These are phyloP conservation scores for Candida caryicola DNA, from an alignment of 805 yeast genomes.

Conservation along the genomic window DNA sequence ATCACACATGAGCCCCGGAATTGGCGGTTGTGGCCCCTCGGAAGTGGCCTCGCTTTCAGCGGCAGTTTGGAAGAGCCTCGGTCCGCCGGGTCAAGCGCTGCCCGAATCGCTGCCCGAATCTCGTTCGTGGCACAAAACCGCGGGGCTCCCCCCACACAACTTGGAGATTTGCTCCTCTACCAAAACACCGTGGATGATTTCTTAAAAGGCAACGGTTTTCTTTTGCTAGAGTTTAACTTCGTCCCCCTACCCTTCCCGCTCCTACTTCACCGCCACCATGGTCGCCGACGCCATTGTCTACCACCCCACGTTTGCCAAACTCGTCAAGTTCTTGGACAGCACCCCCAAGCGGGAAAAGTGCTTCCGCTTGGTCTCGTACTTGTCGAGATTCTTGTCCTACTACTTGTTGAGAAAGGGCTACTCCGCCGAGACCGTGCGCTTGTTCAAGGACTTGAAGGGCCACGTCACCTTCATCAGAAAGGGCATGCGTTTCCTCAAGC, in stretches of 20 bases:
- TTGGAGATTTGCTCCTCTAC: no score
- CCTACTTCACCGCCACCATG: constrained; percentile 34
- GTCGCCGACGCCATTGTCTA: constrained; percentile 65
- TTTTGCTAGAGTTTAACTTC: no score
- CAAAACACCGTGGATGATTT: no score
- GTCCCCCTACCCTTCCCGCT: no score
- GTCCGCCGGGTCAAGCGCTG: neutral
- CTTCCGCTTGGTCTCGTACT: constrained; percentile 75
- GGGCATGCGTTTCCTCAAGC: constrained; percentile 80
- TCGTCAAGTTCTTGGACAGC: constrained; percentile 62
- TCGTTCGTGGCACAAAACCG: neutral
- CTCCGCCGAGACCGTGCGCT: constrained; percentile 42
- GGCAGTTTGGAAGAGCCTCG: constrained; percentile 3
- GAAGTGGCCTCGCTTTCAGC: neutral
- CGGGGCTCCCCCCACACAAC: neutral
- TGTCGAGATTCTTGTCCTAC: constrained; percentile 68
- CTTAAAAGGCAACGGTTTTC: no score
- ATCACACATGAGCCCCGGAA: no score
- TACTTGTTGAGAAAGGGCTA: constrained; percentile 58
- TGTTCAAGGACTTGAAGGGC: constrained; percentile 54
- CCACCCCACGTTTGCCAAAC: constrained; percentile 67
- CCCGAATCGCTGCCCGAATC: neutral
- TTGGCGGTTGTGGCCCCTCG: no score
- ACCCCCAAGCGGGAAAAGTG: constrained; percentile 78
- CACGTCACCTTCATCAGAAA: constrained; percentile 74